A percentile compares a stretch with the other conserved stretches of the same genome.
These are phyloP conservation scores for Cytospora paraplurivora DNA, from an alignment of 2,329 filamentous ascomycete genomes.

Conservation along the genomic window DNA sequence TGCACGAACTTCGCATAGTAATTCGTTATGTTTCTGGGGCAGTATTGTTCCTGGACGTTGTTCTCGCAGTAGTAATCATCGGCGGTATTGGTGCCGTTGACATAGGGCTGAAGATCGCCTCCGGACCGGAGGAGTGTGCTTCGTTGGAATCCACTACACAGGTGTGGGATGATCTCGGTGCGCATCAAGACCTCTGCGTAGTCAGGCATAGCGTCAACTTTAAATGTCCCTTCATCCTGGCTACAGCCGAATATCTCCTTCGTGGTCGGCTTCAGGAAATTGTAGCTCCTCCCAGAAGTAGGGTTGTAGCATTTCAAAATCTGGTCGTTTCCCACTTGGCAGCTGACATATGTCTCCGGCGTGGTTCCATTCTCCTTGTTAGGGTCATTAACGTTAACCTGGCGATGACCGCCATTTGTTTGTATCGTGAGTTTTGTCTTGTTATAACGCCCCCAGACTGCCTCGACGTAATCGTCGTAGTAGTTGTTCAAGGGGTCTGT, in stretches of 20 bases:
- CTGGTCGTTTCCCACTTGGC: background rate
- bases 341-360: background rate
- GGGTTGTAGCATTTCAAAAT: background rate
- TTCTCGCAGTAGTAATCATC: conserved; percentile 3
- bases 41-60: background rate
- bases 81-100: conserved; percentile 8
- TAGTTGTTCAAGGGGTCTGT: conserved; percentile 7
- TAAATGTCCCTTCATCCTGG: conserved; percentile 12
- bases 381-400: background rate
- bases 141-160: conserved; percentile 17
- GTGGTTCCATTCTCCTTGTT: background rate
- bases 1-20: conserved; percentile 20
- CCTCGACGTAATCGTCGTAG: conserved; percentile 10
- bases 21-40: background rate
- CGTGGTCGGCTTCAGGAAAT: conserved; percentile 16
- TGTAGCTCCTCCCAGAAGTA: background rate
- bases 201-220: background rate
- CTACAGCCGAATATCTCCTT: conserved; percentile 20
- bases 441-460: conserved; percentile 4
- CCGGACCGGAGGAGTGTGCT: conserved; percentile 1
- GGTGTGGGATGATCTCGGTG: conserved; percentile 16
- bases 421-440: conserved; percentile 2
- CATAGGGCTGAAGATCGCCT: conserved; percentile 9
- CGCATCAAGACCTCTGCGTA: background rate
- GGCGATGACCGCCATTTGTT: conserved; percentile 4